A percentile compares a stretch with the other conserved stretches of the same genome.
Conservation (phyloP, 345 rosid species). For the Populus tremula region DNA sequence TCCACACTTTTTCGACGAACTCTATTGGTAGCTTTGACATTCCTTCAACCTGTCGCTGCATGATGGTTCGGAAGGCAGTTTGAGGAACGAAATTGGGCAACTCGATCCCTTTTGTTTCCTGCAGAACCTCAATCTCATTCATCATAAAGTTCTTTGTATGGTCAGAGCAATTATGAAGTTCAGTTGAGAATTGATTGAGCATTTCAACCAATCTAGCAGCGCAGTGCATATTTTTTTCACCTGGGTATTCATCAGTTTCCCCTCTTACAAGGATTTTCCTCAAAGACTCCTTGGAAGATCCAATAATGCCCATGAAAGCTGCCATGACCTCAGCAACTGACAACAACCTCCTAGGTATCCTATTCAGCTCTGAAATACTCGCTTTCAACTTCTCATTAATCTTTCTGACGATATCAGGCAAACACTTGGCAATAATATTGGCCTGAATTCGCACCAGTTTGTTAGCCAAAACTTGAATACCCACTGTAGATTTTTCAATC, state of each 20-base stretch:
- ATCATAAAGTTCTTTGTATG: slow-evolving; percentile 9
- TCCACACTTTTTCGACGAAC: slow-evolving; percentile 27
- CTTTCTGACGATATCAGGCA: slow-evolving; percentile 31
- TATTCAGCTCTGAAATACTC: slow-evolving; percentile 12
- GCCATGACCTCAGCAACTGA: slow-evolving; percentile 36
- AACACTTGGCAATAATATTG: slow-evolving; percentile 21
- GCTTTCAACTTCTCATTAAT: slow-evolving; percentile 31
- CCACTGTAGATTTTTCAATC: slow-evolving; percentile 38
- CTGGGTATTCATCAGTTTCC: slow-evolving; percentile 39
- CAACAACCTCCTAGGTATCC: slow-evolving; percentile 28
- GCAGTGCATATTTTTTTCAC: slow-evolving; percentile 33
- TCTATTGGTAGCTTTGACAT: slow-evolving; percentile 10
- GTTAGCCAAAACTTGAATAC: slow-evolving; percentile 37
- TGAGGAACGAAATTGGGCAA: slow-evolving; percentile 38
- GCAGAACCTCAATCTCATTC: slow-evolving; percentile 31
- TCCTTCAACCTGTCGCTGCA: slow-evolving; percentile 23
- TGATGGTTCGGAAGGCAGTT: slow-evolving; percentile 18
- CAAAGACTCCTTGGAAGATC: slow-evolving; percentile 41
- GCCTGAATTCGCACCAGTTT: slow-evolving; percentile 39
- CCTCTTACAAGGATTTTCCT: slow-evolving; percentile 40
- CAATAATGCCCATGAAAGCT: slow-evolving; percentile 39
- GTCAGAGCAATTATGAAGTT: slow-evolving; percentile 5
- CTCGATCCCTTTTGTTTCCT: slow-evolving; percentile 33
- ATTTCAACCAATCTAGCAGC: slow-evolving; percentile 31
- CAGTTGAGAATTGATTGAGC: slow-evolving; percentile 6